Evolutionary conservation across 805 yeast species (phyloP).

Genomic region (Hanseniaspora thailandica): DNA sequence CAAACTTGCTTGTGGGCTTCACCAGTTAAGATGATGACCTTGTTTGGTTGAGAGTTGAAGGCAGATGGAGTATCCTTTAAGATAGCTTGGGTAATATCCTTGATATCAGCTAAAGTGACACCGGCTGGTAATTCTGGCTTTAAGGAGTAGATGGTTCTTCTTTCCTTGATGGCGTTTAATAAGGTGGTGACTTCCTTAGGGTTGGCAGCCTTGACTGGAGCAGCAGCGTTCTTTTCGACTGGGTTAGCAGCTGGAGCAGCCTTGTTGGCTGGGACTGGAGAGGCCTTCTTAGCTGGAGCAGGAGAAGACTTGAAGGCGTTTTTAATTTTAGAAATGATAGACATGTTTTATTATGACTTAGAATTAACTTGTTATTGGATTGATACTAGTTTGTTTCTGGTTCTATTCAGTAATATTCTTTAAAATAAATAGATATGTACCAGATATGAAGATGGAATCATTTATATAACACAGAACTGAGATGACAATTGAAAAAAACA

Average conservation of each 20-base stretch:
- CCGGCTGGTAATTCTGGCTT: slow-evolving; percentile 35
- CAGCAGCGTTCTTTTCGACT: not conserved
- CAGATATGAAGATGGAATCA: too few relatives aligned
- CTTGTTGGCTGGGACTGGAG: slow-evolving; percentile 2
- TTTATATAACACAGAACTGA: too few relatives aligned
- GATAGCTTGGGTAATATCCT: slow-evolving; percentile 33
- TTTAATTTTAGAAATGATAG: slow-evolving; percentile 3
- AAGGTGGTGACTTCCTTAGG: slow-evolving; percentile 15
- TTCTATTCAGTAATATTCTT: too few relatives aligned
- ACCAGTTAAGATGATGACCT: slow-evolving; percentile 40
- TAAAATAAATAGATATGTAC: too few relatives aligned
- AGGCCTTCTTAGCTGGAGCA: not conserved
- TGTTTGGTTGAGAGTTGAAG: slow-evolving; percentile 41
- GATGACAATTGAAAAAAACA: not conserved
- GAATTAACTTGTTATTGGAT: not conserved
- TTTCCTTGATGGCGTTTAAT: slow-evolving; percentile 29
- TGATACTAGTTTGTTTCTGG: not conserved
- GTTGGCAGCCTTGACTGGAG: slow-evolving; percentile 13
- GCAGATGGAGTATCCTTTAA: slow-evolving; percentile 41
- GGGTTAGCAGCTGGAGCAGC: slow-evolving; percentile 4
- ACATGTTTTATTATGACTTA: not conserved
- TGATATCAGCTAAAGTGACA: slow-evolving; percentile 32
- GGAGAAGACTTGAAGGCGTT: slow-evolving; percentile 1
- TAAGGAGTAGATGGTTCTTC: slow-evolving; percentile 40
- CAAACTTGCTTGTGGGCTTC: slow-evolving; percentile 37